These are phyloP conservation scores for Volvox carteri DNA, from an alignment of 163 green algal species.

Conservation along the genomic window DNA sequence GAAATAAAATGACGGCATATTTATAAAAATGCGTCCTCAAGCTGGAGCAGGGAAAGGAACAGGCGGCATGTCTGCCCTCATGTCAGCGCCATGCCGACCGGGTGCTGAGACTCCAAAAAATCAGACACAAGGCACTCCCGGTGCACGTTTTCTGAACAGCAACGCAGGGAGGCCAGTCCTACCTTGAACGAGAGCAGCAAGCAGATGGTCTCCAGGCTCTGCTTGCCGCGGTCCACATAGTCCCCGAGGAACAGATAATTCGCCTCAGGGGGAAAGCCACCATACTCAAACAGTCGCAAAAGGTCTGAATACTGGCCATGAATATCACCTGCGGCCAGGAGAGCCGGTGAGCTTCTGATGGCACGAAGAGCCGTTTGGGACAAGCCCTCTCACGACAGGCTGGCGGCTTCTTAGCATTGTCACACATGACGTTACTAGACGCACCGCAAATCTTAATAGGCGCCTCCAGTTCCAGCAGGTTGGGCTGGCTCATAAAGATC, in stretches of 20 bases:
- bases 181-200: slow-evolving; percentile 99
- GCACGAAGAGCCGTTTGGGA: slow-evolving; percentile 10
- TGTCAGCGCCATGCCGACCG: neutral
- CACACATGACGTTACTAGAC: neutral
- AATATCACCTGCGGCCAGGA: slow-evolving; percentile 92
- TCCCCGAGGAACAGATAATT: slow-evolving; percentile 99
- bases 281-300: slow-evolving; percentile 99
- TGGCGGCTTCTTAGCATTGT: neutral
- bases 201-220: slow-evolving; percentile 99
- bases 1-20: neutral
- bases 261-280: slow-evolving; percentile 97
- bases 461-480: slow-evolving; percentile 97
- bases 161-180: too few species aligned
- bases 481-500: slow-evolving; percentile 98
- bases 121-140: too few species aligned
- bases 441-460: slow-evolving; percentile 99
- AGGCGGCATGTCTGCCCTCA: slow-evolving; percentile 10
- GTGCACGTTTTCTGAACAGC: too few species aligned
- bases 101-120: neutral
- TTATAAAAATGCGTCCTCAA: neutral
- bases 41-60: slow-evolving; percentile 19
- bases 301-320: slow-evolving; percentile 99
- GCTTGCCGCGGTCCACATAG: slow-evolving; percentile 99
- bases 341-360: slow-evolving; percentile 20
- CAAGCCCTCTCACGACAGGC: neutral